phyloP scores from a whole-genome alignment of 768 basidiomycete genomes.

The Mycena rosella region DNA sequence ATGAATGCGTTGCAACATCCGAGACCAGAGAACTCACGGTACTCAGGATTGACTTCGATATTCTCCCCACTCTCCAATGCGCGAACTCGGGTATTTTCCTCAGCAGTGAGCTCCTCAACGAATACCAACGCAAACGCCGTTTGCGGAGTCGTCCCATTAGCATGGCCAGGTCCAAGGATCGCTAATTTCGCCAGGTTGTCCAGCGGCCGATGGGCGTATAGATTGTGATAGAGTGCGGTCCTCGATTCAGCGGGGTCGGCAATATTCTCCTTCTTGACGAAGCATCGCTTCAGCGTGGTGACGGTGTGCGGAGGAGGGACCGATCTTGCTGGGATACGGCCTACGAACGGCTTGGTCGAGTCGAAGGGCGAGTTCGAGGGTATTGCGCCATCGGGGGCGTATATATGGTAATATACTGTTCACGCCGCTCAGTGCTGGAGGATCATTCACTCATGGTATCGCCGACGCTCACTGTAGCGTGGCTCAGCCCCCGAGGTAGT shows the following conservation, averaged over 20 bases:
- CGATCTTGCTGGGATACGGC: constrained; percentile 15
- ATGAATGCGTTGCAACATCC: background rate
- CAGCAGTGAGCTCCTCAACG: background rate
- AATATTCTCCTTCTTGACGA: background rate
- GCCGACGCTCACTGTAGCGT: no score
- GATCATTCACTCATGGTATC: no score
- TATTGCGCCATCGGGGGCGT: constrained; percentile 14
- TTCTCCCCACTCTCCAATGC: background rate
- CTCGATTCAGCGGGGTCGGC: background rate
- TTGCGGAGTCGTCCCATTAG: background rate
- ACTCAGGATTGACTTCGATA: background rate
- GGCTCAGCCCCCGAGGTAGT: no score
- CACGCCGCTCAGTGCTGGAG: background rate
- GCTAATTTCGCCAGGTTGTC: no score
- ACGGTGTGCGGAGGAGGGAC: constrained; percentile 3
- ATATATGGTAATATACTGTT: constrained; percentile 22
- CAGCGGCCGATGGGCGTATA: no score
- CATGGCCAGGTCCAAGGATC: no score
- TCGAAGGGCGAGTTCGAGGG: constrained; percentile 2
- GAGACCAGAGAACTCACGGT: background rate
- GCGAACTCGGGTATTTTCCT: background rate
- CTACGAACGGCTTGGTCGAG: constrained; percentile 4
- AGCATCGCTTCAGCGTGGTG: background rate
- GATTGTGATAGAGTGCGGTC: background rate
- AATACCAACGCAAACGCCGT: background rate